A percentile compares a stretch with the other conserved stretches of the same genome.
Conservation (phyloP, 768 basidiomycete species). For the Mycena vulgaris region DNA sequence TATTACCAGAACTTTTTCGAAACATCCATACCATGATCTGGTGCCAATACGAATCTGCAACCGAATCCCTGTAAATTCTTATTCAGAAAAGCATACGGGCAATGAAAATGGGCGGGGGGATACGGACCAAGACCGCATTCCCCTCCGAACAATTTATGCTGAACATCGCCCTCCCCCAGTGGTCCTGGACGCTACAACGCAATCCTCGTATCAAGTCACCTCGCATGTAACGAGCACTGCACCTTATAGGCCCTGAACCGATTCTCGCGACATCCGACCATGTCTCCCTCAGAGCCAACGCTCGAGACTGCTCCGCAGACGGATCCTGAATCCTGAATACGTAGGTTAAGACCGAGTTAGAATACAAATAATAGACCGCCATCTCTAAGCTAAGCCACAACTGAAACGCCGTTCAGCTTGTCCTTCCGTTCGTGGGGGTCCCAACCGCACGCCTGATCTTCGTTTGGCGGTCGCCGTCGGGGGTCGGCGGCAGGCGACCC, state of each 20-base stretch:
- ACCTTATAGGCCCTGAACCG: background rate
- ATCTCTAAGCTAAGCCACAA: slow-evolving; percentile 32
- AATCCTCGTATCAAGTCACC: background rate
- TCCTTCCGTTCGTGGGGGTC: slow-evolving; percentile 15
- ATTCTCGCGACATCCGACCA: background rate
- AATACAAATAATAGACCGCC: slow-evolving; percentile 37
- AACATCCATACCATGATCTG: too few species aligned
- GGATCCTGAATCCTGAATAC: background rate
- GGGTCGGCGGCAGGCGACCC: slow-evolving; percentile 23
- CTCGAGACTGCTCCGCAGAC: background rate
- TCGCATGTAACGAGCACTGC: background rate
- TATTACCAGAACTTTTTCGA: slow-evolving; percentile 15
- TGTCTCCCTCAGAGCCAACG: background rate
- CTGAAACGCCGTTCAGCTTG: slow-evolving; percentile 20
- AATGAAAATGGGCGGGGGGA: too few species aligned
- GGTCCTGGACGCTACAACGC: background rate
- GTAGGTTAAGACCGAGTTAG: slow-evolving; percentile 31
- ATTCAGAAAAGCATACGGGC: too few species aligned
- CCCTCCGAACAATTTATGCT: too few species aligned
- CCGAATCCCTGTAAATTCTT: too few species aligned
- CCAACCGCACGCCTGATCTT: slow-evolving; percentile 19
- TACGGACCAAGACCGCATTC: too few species aligned
- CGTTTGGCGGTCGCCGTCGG: slow-evolving; percentile 37
- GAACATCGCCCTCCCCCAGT: too few species aligned
- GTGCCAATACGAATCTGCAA: too few species aligned